These are phyloP conservation scores for Mycena rebaudengoi DNA, from an alignment of 768 basidiomycete genomes.

Conservation along the genomic window DNA sequence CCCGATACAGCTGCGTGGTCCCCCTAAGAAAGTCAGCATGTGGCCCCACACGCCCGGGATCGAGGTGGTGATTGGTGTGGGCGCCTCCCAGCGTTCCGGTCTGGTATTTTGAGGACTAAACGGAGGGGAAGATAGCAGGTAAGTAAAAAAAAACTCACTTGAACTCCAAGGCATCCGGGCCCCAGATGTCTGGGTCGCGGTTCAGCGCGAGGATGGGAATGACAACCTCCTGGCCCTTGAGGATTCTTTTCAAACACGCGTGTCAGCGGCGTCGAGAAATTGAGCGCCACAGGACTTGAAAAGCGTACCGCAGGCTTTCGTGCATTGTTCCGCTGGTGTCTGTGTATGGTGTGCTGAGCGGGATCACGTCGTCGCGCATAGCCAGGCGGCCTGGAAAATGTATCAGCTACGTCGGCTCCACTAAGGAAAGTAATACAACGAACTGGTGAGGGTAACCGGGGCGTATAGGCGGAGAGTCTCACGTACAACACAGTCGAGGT, in stretches of 20 bases:
- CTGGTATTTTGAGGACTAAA: no score
- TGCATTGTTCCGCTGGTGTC: conserved; percentile 38
- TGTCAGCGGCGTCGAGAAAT: no score
- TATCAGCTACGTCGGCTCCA: no score
- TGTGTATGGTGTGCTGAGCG: conserved; percentile 39
- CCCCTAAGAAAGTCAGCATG: conserved; percentile 20
- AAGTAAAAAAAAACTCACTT: no score
- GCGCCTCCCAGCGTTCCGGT: background rate
- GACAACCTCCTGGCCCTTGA: background rate
- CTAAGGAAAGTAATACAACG: no score
- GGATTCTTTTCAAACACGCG: no score
- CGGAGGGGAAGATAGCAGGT: no score
- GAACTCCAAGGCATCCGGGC: conserved; percentile 54
- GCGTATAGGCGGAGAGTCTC: background rate
- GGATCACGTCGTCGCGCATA: conserved; percentile 42
- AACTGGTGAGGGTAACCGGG: background rate
- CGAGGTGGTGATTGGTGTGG: background rate
- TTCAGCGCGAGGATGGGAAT: conserved; percentile 39
- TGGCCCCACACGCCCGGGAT: conserved; percentile 28
- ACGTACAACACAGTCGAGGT: conserved; percentile 57
- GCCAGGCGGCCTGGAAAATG: conserved; percentile 36
- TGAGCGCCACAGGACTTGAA: background rate
- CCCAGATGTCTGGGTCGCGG: conserved; percentile 49
- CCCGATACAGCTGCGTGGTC: conserved; percentile 55
- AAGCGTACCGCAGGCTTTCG: conserved; percentile 30